These are phyloP conservation scores for Xylaria longipes DNA, from an alignment of 495 filamentous ascomycete species.

Conservation along the genomic window DNA sequence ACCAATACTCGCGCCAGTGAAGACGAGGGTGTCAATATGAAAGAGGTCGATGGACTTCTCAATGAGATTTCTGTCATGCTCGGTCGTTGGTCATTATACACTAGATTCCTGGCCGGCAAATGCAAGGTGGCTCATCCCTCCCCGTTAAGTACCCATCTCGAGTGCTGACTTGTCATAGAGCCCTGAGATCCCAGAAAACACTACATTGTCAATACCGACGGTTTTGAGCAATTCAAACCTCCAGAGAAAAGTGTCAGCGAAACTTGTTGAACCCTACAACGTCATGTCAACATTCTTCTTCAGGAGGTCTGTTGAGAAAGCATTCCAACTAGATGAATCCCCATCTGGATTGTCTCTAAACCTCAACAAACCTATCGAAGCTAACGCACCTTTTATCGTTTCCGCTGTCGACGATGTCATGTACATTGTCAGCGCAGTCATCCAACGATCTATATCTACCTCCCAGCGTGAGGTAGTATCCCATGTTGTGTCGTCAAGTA, in stretches of 20 bases:
- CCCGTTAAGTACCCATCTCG: not conserved
- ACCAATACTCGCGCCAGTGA: conserved; percentile 62
- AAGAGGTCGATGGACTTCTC: conserved; percentile 85
- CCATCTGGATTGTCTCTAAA: conserved; percentile 80
- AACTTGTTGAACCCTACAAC: conserved; percentile 80
- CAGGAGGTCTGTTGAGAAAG: conserved; percentile 92
- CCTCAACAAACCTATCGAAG: conserved; percentile 66
- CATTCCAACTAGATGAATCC: conserved; percentile 97
- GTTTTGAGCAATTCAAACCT: conserved; percentile 79
- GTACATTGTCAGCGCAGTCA: conserved; percentile 95
- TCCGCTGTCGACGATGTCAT: conserved; percentile 98
- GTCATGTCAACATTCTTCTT: conserved; percentile 93
- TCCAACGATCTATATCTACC: conserved; percentile 84
- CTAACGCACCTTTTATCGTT: conserved; percentile 87
- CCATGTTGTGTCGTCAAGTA: conserved; percentile 79
- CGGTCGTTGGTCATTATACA: conserved; percentile 90
- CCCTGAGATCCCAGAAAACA: conserved; percentile 50
- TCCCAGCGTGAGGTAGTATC: conserved; percentile 77
- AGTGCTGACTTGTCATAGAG: conserved; percentile 45
- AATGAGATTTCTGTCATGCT: conserved; percentile 91
- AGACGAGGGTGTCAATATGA: conserved; percentile 94
- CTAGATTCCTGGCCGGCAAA: conserved; percentile 84
- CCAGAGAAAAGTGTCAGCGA: conserved; percentile 72
- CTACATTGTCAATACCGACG: conserved; percentile 64
- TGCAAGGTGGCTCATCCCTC: conserved; percentile 63